Percentiles rank a stretch among this genome's conserved stretches.
phyloP scores from a whole-genome alignment of 1,284 basidiomycete species.

The Schizophyllum commune region DNA sequence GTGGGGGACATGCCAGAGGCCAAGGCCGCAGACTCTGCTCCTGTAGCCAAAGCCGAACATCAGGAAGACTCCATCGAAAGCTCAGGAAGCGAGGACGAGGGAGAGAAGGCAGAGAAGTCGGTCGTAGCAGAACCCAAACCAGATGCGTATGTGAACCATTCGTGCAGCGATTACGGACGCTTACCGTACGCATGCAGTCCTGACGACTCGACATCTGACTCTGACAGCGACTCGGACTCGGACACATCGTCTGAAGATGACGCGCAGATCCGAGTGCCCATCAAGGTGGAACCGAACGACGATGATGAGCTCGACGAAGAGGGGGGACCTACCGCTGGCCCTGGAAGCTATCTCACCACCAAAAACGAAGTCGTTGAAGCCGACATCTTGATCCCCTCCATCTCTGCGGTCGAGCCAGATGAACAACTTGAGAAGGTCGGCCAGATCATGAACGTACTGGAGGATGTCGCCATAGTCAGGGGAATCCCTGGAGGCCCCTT shows the following conservation, averaged over 20 bases:
- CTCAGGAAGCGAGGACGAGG: constrained; percentile 42
- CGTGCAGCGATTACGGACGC: neutral
- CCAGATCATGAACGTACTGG: constrained; percentile 65
- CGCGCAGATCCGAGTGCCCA: constrained; percentile 11
- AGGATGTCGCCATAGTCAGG: constrained; percentile 62
- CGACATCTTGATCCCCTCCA: constrained; percentile 45
- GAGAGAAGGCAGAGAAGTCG: constrained; percentile 67
- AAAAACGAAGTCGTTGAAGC: constrained; percentile 55
- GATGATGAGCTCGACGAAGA: constrained; percentile 36
- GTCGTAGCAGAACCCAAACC: constrained; percentile 18
- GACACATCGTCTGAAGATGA: constrained; percentile 35
- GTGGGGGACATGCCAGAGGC: constrained; percentile 30
- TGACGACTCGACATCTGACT: constrained; percentile 22
- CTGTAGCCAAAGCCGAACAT: constrained; percentile 13
- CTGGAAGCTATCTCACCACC: constrained; percentile 44
- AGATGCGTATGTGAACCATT: neutral
- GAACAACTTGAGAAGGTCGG: constrained; percentile 67
- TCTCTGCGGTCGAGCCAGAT: constrained; percentile 46
- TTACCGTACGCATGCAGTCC: neutral
- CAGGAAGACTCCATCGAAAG: constrained; percentile 40
- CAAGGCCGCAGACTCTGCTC: constrained; percentile 12
- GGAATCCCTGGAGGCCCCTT: constrained; percentile 39
- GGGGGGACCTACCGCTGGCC: constrained; percentile 27
- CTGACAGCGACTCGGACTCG: constrained; percentile 35
- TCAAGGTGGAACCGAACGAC: constrained; percentile 10